A percentile compares a stretch with the other conserved stretches of the same genome.
These are phyloP conservation scores for Lanzia echinophila DNA, from an alignment of 2,329 filamentous ascomycete genomes.

Conservation along the genomic window DNA sequence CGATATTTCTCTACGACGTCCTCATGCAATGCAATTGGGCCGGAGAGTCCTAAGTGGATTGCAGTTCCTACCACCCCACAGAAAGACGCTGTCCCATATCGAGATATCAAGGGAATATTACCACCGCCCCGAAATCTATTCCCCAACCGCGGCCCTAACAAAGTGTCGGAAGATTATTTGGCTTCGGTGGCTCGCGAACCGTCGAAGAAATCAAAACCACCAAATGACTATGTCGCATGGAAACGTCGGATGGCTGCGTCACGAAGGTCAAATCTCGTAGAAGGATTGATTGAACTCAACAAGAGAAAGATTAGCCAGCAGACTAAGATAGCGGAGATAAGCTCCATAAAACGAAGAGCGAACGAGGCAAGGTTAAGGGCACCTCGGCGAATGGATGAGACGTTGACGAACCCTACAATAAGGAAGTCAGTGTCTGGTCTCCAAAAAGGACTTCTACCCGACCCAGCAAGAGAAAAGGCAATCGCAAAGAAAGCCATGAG, in stretches of 20 bases:
- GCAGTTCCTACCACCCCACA: constrained; percentile 73
- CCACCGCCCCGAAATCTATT: constrained; percentile 82
- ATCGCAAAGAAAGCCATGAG: constrained; percentile 39
- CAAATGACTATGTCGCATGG: constrained; percentile 44
- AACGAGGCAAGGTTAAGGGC: constrained; percentile 47
- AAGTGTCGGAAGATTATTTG: constrained; percentile 56
- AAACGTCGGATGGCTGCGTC: constrained; percentile 65
- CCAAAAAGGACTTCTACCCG: constrained; percentile 47
- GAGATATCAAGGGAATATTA: constrained; percentile 64
- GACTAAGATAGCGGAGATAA: constrained; percentile 31
- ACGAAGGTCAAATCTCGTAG: constrained; percentile 64
- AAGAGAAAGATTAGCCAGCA: constrained; percentile 50
- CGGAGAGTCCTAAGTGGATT: constrained; percentile 84
- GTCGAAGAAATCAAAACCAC: constrained; percentile 16
- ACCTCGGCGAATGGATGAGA: constrained; percentile 68
- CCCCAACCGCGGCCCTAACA: constrained; percentile 49
- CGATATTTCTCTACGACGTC: constrained; percentile 42
- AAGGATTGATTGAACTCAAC: constrained; percentile 66
- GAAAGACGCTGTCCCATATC: constrained; percentile 36
- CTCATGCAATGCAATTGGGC: constrained; percentile 50
- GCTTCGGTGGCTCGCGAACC: constrained; percentile 51
- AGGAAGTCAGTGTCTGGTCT: constrained; percentile 43
- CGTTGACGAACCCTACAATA: constrained; percentile 64
- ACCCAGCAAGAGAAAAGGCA: constrained; percentile 55
- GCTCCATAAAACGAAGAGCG: constrained; percentile 40